phyloP scores from a whole-genome alignment of 441 rosid genomes.

The Flueggea neowawraea region DNA sequence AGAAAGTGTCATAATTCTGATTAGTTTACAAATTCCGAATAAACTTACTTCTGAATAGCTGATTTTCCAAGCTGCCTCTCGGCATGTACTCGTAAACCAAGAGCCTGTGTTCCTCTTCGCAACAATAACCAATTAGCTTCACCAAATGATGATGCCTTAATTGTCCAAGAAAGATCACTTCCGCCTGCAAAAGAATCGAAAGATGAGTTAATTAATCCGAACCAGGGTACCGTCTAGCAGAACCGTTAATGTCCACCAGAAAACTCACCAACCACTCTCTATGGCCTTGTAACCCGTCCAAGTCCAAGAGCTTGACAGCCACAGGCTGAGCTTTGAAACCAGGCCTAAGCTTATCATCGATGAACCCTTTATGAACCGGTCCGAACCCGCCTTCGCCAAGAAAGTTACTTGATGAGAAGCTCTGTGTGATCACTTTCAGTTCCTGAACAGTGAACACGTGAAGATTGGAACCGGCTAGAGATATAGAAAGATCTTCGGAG shows the following conservation, averaged over 20 bases:
- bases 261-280: slow-evolving; percentile 82
- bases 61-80: slow-evolving; percentile 81
- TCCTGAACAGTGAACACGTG: slow-evolving; percentile 51
- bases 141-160: slow-evolving; percentile 71
- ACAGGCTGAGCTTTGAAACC: slow-evolving; percentile 73
- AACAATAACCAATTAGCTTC: slow-evolving; percentile 72
- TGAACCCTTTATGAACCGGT: slow-evolving; percentile 81
- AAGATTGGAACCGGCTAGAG: slow-evolving; percentile 59
- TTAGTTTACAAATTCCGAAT: neutral
- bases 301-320: slow-evolving; percentile 76
- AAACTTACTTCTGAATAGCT: slow-evolving; percentile 65
- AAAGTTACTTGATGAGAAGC: slow-evolving; percentile 53
- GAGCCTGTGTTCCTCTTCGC: slow-evolving; percentile 74
- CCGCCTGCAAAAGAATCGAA: slow-evolving; percentile 39
- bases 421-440: slow-evolving; percentile 50
- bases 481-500: slow-evolving; percentile 40
- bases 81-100: slow-evolving; percentile 76
- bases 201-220: no score
- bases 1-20: neutral
- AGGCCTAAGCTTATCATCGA: slow-evolving; percentile 62
- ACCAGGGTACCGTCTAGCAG: no score
- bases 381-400: slow-evolving; percentile 91
- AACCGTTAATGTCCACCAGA: no score
- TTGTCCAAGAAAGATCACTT: slow-evolving; percentile 79
- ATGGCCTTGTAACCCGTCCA: slow-evolving; percentile 82